Evolutionary conservation across 345 rosid species (phyloP).

Genomic region (Populus simonii): DNA sequence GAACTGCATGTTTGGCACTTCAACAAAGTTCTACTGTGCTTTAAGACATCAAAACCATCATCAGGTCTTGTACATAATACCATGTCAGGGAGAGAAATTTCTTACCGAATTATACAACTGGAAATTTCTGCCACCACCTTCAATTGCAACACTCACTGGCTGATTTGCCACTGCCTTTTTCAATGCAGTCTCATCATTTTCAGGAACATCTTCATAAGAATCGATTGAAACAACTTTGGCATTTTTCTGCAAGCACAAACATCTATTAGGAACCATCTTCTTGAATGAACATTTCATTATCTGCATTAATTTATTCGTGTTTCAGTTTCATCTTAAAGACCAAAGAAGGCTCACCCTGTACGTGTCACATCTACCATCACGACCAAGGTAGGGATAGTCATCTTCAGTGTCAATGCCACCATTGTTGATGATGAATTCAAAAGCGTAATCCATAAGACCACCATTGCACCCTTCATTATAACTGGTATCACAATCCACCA

Average conservation of each 20-base stretch:
- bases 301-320: not conserved
- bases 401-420: constrained; percentile 82
- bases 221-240: constrained; percentile 76
- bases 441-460: constrained; percentile 91
- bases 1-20: no score
- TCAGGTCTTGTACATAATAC: not conserved
- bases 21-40: no score
- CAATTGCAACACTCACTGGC: constrained; percentile 80
- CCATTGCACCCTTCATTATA: constrained; percentile 90
- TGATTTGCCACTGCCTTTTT: constrained; percentile 77
- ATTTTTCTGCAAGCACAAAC: constrained; percentile 53
- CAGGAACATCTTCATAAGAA: constrained; percentile 71
- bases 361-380: constrained; percentile 59
- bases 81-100: not conserved
- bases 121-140: constrained; percentile 78
- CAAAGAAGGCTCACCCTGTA: constrained; percentile 50
- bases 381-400: constrained; percentile 75
- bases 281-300: not conserved
- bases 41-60: no score
- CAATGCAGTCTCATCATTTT: constrained; percentile 55
- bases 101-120: constrained; percentile 77
- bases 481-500: constrained; percentile 77
- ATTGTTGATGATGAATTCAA: constrained; percentile 78
- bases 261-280: not conserved
- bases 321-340: not conserved